Base-by-base conservation (phyloP, 306 rosid genomes). In the Purshia tridentata region DNA sequence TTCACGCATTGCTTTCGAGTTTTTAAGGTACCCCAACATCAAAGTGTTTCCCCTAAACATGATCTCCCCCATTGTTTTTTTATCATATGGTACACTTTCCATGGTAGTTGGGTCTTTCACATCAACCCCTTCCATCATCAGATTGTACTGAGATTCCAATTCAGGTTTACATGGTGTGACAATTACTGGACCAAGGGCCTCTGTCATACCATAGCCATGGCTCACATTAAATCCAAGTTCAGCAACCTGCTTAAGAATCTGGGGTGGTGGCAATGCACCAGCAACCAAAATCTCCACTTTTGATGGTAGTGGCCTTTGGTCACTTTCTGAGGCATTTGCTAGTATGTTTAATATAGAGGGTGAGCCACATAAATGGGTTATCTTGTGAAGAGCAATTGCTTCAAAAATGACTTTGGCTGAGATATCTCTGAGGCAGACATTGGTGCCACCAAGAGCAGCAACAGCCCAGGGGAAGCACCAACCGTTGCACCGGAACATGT, bases 121-220 rank as follows among this genome's bases (percentile, higher is more conserved):
- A 53, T 90, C 98, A 57, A 88, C 65, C 4, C 76, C 86, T 69
- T 83, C 88, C 67, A 88, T 76, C 68, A 73, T 77, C 20, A 81
- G 40, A 7, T 63, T 76, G 77, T 77, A 41, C 9, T 67, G 29
- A 3, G 57, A 20, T 59, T 81, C 54, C 68, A 72, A 64, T 42
- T 55, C 70, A 10, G 78, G 82, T 40, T 74, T 77, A 86, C 95
- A 88, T 2, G 90, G 81, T 16, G 83, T 78, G 39, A 88, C 72
- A 71, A 86, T 76, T 4, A 78, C 85, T 0, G 93, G 97, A 5
- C 97, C 98, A 35, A 86, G 80, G 0, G 86, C 88, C 78, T 93
- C 98, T 8, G 97, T 93, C 98, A 91, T 93, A 4, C 98, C 98
- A 70, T 93, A 93, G 20, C 98, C 97, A 65, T 87, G 81, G 16